Percentiles rank a stretch among this genome's conserved stretches.
These are phyloP conservation scores for Colletotrichum tropicicola DNA, from an alignment of 2,329 filamentous ascomycete genomes.

Conservation along the genomic window DNA sequence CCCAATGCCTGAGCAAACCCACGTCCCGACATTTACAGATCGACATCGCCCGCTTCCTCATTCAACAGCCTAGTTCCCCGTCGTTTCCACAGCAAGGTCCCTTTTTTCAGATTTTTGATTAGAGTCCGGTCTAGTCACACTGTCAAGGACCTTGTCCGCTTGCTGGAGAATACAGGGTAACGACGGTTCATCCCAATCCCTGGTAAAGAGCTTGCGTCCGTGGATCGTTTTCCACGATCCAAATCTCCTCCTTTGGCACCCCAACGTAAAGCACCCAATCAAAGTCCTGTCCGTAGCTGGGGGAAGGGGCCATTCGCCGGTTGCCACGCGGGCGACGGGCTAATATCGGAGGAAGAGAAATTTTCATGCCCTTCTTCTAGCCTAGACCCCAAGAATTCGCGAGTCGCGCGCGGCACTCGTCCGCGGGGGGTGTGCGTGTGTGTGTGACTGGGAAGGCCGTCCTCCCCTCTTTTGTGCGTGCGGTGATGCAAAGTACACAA, in stretches of 20 bases:
- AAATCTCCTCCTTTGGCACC: not conserved
- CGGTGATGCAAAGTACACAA: not conserved
- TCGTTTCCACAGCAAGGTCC: not conserved
- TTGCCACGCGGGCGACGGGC: conserved; percentile 10
- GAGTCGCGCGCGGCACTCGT: no score
- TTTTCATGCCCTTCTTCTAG: not conserved
- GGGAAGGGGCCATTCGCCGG: not conserved
- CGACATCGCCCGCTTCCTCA: conserved; percentile 1
- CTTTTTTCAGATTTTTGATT: not conserved
- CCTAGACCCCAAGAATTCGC: not conserved
- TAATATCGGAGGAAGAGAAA: conserved; percentile 7
- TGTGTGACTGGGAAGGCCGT: not conserved
- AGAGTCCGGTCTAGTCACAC: not conserved
- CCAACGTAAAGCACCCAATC: not conserved
- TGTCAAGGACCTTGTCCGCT: not conserved
- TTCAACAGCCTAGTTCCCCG: not conserved
- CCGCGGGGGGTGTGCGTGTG: no score
- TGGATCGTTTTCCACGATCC: not conserved
- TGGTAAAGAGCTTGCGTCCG: not conserved
- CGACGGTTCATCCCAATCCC: not conserved
- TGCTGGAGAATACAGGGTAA: not conserved
- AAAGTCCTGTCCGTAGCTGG: not conserved
- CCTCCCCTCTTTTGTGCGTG: not conserved
- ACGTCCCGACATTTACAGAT: not conserved
- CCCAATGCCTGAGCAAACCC: not conserved